Percentiles rank a stretch among this genome's conserved stretches.
phyloP scores from a whole-genome alignment of 805 yeast genomes.

The Saturnispora zaruensis region DNA sequence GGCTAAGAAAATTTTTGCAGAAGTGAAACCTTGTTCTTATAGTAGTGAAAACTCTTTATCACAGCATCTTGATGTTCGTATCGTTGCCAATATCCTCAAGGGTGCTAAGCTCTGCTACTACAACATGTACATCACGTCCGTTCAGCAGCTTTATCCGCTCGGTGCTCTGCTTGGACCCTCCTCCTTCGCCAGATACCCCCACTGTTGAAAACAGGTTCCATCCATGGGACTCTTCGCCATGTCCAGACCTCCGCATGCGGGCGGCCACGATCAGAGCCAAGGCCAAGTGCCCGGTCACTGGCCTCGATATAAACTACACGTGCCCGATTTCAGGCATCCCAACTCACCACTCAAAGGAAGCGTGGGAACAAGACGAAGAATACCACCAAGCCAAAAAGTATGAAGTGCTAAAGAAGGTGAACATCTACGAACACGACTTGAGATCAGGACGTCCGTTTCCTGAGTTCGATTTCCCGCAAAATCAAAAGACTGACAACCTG shows the following conservation, averaged over 20 bases:
- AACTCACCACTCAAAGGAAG: conserved; percentile 83
- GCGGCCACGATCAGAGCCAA: conserved; percentile 85
- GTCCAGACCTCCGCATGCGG: conserved; percentile 76
- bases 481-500: conserved; percentile 63
- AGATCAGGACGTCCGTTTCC: conserved; percentile 92
- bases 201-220: conserved; percentile 67
- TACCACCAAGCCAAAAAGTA: conserved; percentile 63
- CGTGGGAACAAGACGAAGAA: conserved; percentile 73
- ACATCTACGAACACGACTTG: conserved; percentile 88
- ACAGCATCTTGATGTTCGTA: neutral
- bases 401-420: conserved; percentile 75
- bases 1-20: neutral
- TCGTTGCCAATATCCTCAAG: neutral
- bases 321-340: conserved; percentile 96
- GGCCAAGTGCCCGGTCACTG: conserved; percentile 88
- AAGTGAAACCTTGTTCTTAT: neutral
- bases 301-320: conserved; percentile 67
- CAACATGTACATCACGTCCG: conserved; percentile 13
- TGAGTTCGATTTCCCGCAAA: conserved; percentile 87
- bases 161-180: conserved; percentile 45
- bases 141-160: conserved; percentile 30
- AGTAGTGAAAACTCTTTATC: neutral
- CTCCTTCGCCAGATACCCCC: conserved; percentile 57
- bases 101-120: neutral
- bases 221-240: conserved; percentile 89